Evolutionary conservation across 2,329 filamentous ascomycete species (phyloP), one percentile per base, ranked within the genome.

Genomic region (Aaosphaeria arxii): DNA sequence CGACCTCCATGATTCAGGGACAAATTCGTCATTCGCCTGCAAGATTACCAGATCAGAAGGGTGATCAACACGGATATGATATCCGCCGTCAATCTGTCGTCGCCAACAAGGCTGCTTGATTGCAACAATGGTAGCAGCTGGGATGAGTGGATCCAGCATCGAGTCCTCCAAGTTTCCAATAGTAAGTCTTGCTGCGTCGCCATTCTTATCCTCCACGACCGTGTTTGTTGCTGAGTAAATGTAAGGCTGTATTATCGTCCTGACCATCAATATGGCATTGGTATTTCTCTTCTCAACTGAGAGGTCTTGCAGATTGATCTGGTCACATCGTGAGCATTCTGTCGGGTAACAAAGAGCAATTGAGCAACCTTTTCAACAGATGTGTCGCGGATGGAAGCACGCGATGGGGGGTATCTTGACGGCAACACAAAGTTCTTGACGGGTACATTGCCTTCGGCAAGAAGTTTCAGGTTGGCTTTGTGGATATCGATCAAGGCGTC

Each of bases 81-180:
- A 56, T 1, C 55, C 53, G 0, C 53, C 54, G 31, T 55, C 49
- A 11, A 49, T 30, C 2, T 54, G 39, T 17, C 43, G 40, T 42
- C 40, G 55, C 57, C 56, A 63, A 32, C 55, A 58, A 5, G 58
- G 57, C 35, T 63, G 58, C 35, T 57, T 60, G 29, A 63, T 31
- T 4, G 46, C 55, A 38, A 63, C 5, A 13, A 57, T 46, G 7
- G 44, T 49, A 6, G 41, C 46, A 24, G 54, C 46, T 24, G 48
- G 24, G 11, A 59, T 40, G 9, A 61, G 53, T 1, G 59, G 57
- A 40, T 63, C 59, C 1, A 55, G 36, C 6, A 52, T 35, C n/a
- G 51, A 53, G 38, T 61, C 57, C 47, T 63, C 59, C 5, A 63
- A 50, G 41, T 63, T 61, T 39, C 50, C 54, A 6, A 63, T 46